Percentiles rank a stretch among this genome's conserved stretches.
phyloP scores from a whole-genome alignment of 768 basidiomycete species.

The Gyrodon lividus region DNA sequence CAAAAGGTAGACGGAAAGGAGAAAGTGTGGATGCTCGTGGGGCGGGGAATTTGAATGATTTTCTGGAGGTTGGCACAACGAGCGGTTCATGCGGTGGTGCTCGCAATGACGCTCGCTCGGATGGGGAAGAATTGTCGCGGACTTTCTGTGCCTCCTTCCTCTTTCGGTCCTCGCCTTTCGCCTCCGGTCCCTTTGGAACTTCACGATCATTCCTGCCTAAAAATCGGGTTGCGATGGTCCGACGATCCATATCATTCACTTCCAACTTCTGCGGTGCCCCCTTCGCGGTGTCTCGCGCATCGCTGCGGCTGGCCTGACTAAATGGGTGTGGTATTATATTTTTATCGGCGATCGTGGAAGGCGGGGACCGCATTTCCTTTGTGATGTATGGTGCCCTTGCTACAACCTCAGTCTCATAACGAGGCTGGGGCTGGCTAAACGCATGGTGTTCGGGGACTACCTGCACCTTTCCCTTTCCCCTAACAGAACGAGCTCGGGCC shows the following conservation, averaged over 20 bases:
- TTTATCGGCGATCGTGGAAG: neutral
- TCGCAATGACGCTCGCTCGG: neutral
- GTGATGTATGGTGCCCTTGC: neutral
- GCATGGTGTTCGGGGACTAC: slow-evolving; percentile 8
- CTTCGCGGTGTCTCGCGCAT: neutral
- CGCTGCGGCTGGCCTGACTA: neutral
- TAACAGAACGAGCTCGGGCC: slow-evolving; percentile 3
- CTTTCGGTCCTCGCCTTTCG: neutral
- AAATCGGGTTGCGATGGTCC: neutral
- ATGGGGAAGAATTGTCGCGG: neutral
- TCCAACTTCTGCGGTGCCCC: neutral
- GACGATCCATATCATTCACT: neutral
- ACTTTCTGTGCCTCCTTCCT: neutral
- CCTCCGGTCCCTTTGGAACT: neutral
- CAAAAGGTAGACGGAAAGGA: slow-evolving; percentile 15
- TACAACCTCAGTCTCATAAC: neutral
- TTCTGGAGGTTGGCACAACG: neutral
- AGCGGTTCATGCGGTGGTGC: neutral
- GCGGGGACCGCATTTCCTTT: neutral
- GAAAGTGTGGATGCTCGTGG: slow-evolving; percentile 18
- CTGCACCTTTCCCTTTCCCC: neutral
- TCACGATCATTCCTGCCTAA: neutral
- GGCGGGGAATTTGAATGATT: slow-evolving; percentile 12
- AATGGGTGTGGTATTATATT: slow-evolving; percentile 6
- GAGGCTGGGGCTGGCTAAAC: slow-evolving; percentile 14